Conservation (phyloP, 169 alveolate genomes). For the Plasmodium fragile region DNA sequence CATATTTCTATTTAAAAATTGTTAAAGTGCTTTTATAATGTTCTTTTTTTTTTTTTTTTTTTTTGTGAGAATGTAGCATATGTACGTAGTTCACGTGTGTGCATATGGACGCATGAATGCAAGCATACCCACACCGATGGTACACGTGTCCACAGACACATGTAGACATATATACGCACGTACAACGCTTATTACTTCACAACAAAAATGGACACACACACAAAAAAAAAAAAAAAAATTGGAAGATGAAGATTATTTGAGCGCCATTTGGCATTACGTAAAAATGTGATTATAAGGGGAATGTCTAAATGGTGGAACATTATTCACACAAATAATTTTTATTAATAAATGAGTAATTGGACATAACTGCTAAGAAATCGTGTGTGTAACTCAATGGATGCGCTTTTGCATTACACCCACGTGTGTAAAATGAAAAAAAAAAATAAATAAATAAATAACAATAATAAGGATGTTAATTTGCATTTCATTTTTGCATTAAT, state of each 20-base stretch:
- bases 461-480: constrained; percentile 1
- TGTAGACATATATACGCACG: not conserved
- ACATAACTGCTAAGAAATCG: not conserved
- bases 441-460: not conserved
- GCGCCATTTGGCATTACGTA: constrained; percentile 7
- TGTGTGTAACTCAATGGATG: constrained; percentile 7
- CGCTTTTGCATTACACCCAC: constrained; percentile 28
- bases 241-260: not conserved
- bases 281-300: constrained; percentile 1
- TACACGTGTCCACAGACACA: not conserved
- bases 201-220: not conserved
- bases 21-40: not conserved
- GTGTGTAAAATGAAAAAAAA: not conserved
- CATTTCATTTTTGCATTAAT: not conserved
- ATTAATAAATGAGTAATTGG: not conserved
- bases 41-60: not conserved
- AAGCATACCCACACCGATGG: not conserved
- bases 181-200: not conserved
- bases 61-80: not conserved
- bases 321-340: constrained; percentile 27
- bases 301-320: constrained; percentile 1
- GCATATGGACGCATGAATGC: not conserved
- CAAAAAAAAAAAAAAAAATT: not conserved
- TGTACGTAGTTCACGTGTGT: not conserved
- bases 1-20: constrained; percentile 2